Evolutionary conservation across 352 stramenopile species (phyloP).

Genomic region (Ophiocytium majus): DNA sequence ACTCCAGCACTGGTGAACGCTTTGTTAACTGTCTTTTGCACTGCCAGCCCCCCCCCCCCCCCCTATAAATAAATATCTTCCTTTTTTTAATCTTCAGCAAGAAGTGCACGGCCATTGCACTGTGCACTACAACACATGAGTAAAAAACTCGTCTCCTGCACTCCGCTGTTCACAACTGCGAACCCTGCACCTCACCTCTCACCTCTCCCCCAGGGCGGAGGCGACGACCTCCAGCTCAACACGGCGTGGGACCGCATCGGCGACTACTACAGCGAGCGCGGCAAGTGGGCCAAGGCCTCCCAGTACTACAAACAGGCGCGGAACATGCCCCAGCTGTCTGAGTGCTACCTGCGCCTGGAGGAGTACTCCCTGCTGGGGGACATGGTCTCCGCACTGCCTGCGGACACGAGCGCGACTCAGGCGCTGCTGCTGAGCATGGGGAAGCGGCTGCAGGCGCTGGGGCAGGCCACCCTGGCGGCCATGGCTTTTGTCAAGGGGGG

Average conservation of each 20-base stretch:
- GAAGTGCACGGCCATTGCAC: too few species aligned
- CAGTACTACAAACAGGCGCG: conserved; percentile 81
- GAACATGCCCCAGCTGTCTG: conserved; percentile 70
- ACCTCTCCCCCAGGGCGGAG: too few species aligned
- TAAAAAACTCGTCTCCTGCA: too few species aligned
- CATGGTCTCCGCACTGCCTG: conserved; percentile 73
- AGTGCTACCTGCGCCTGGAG: conserved; percentile 71
- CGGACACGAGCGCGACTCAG: not conserved
- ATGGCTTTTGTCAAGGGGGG: conserved; percentile 70
- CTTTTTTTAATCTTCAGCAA: too few species aligned
- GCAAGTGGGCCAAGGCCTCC: conserved; percentile 84
- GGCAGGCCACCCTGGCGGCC: conserved; percentile 72
- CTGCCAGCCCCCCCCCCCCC: too few species aligned
- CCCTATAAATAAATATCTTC: too few species aligned
- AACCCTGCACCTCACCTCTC: too few species aligned
- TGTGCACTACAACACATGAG: too few species aligned
- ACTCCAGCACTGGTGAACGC: too few species aligned
- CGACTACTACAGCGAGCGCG: conserved; percentile 80
- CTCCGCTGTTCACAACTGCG: too few species aligned
- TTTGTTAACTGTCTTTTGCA: too few species aligned
- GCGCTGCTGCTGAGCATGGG: not conserved
- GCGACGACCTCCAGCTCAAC: conserved; percentile 71
- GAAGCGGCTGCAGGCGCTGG: conserved; percentile 56
- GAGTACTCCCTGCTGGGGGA: conserved; percentile 66
- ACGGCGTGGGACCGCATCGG: conserved; percentile 81